These are phyloP conservation scores for Nicotiana noctiflora DNA, from an alignment of 257 asterid genomes.

Conservation along the genomic window DNA sequence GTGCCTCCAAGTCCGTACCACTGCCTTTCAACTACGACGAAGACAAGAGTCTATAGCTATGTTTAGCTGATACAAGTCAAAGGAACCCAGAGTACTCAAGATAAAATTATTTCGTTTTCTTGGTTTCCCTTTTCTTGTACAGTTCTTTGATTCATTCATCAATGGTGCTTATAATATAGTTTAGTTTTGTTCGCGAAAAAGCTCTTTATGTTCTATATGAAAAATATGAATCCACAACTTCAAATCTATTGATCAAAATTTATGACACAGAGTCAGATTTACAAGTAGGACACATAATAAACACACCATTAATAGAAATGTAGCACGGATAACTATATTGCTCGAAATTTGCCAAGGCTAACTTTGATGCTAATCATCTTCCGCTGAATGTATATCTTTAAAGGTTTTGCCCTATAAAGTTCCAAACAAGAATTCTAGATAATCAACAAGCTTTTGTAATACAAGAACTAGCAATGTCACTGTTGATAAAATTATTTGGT, in stretches of 20 bases:
- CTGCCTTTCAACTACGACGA: conserved; percentile 74
- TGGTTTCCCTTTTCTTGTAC: not conserved
- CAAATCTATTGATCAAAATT: not conserved
- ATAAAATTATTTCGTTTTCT: not conserved
- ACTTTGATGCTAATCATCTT: not conserved
- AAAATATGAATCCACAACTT: not conserved
- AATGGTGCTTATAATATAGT: not conserved
- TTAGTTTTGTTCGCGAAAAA: too few relatives aligned
- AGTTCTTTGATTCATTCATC: not conserved
- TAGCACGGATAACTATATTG: not conserved
- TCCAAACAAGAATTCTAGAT: not conserved
- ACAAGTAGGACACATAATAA: not conserved
- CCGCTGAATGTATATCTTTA: not conserved
- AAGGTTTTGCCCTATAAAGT: not conserved
- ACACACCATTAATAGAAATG: not conserved
- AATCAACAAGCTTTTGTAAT: not conserved
- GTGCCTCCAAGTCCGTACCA: conserved; percentile 69
- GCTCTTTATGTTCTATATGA: not conserved
- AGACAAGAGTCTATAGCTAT: conserved; percentile 23
- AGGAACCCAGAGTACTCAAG: not conserved
- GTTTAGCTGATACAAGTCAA: not conserved
- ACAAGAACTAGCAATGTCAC: not conserved
- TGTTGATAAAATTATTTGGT: not conserved
- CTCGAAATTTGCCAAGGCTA: not conserved
- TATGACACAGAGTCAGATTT: not conserved